Evolutionary conservation across 192 early-diverging fungal species (phyloP).

Genomic region (Coemansia interrupta): DNA sequence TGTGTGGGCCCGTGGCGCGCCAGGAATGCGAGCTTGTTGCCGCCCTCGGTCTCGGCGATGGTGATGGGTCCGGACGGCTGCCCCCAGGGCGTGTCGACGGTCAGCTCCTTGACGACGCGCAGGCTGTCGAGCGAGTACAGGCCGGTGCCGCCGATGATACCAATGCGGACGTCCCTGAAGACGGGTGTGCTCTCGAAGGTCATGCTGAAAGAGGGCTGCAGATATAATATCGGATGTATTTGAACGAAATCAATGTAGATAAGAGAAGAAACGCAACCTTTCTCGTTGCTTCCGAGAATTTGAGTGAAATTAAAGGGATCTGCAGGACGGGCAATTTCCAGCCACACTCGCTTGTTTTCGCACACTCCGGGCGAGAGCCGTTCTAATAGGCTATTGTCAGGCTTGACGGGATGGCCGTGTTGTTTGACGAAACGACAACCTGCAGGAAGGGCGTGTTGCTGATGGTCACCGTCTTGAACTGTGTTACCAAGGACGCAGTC

Average conservation of each 20-base stretch:
- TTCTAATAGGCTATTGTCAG: constrained; percentile 27
- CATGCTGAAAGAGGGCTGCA: no score
- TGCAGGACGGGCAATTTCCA: constrained; percentile 6
- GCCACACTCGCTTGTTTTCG: neutral
- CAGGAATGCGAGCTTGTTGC: constrained; percentile 89
- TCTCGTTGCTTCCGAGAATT: no score
- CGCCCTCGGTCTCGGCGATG: constrained; percentile 65
- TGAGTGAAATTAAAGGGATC: neutral
- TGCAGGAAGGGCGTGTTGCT: constrained; percentile 29
- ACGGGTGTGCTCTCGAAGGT: neutral
- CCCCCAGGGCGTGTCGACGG: constrained; percentile 89
- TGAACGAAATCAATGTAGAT: no score
- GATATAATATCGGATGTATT: no score
- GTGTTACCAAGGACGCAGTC: constrained; percentile 11
- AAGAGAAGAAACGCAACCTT: no score
- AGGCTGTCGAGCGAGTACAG: constrained; percentile 85
- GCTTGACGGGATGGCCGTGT: constrained; percentile 37
- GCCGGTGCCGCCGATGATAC: constrained; percentile 92
- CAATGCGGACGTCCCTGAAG: constrained; percentile 70
- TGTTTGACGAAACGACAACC: constrained; percentile 41
- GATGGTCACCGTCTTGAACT: constrained; percentile 28
- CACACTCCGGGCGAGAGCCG: neutral
- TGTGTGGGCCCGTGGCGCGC: constrained; percentile 93
- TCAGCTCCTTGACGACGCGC: constrained; percentile 73
- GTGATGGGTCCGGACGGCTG: constrained; percentile 83